Base-by-base conservation (phyloP, 164 flowering plant species). In the Magnolia officinalis region DNA sequence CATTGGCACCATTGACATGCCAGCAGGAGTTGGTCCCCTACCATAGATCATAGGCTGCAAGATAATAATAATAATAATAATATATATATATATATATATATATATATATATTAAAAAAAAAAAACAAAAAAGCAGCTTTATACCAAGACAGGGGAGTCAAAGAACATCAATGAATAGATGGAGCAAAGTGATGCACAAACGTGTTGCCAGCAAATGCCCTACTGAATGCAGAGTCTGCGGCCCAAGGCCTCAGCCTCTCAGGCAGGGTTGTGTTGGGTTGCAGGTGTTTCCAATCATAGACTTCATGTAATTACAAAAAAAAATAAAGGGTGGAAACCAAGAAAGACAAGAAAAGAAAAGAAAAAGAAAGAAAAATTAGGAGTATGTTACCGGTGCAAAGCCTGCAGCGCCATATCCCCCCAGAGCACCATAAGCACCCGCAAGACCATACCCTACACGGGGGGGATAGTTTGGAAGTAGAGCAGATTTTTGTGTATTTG, bases 1-100 rank as follows among this genome's bases (percentile, higher is more conserved):
- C 93, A 92, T 90, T 23, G 98, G 98, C 83, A 90, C 89, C 98
- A 93, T 93, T 61, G 92, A 86, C 98, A 93, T 87, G 51, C 98
- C 92, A 70, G 87, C 79, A 75, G 98, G 92, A 74, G 84, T 75
- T 5, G 90, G 86, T 29, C 94, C 95, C 66, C 90, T 81, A 55
- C 96, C 96, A 86, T 90, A 93, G 18, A 93, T 83, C 86, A 92
- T 49, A 2, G 93, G 92, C 95, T 90, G 91, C 84, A 81, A 72
- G 51, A 50, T 20, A 71, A 24, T 72, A 1, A 20, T 55, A 11
- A 2, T 0, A 3, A 16, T 16, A 16, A 2, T 16, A 55, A 23
- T 52, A 8, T 52, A 8, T 8, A 52, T 14, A 52, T 52, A 8
- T 8, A 52, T 24, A 0, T 24, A 24, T 24, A 24, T 24, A 26